A percentile compares a stretch with the other conserved stretches of the same genome.
Conservation (phyloP, 495 filamentous ascomycete genomes). For the Penicillium arizonense region DNA sequence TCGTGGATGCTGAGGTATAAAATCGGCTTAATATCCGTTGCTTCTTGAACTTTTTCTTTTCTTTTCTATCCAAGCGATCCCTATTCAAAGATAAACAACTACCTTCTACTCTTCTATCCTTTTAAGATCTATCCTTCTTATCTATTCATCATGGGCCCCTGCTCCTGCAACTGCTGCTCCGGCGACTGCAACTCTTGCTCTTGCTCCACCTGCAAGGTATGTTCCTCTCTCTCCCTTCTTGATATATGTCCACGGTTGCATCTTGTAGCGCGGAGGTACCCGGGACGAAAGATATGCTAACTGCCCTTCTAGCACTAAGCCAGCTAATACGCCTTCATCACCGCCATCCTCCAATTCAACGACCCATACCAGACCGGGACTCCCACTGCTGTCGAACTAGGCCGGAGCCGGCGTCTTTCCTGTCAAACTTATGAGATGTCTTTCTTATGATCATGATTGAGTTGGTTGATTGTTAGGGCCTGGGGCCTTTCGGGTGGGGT, state of each 20-base stretch:
- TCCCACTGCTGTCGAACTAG: slow-evolving; percentile 27
- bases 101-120: background rate
- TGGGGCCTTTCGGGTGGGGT: slow-evolving; percentile 21
- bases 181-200: slow-evolving; percentile 44
- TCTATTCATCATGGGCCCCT: slow-evolving; percentile 41
- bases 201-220: slow-evolving; percentile 39
- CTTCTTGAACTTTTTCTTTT: slow-evolving; percentile 2
- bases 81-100: slow-evolving; percentile 4
- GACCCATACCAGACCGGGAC: slow-evolving; percentile 25
- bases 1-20: slow-evolving; percentile 15
- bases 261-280: too few species aligned
- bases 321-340: slow-evolving; percentile 15
- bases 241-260: background rate
- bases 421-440: slow-evolving; percentile 1
- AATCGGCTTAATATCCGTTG: slow-evolving; percentile 8
- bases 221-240: slow-evolving; percentile 4
- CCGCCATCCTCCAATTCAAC: slow-evolving; percentile 26
- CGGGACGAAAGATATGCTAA: slow-evolving; percentile 13
- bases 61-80: background rate
- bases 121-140: slow-evolving; percentile 19
- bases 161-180: slow-evolving; percentile 46
- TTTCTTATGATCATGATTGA: slow-evolving; percentile 6
- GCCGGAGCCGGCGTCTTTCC: background rate
- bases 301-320: slow-evolving; percentile 28
- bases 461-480: slow-evolving; percentile 5